These are phyloP conservation scores for Ogataea corticis DNA, from an alignment of 805 yeast genomes.

Conservation along the genomic window DNA sequence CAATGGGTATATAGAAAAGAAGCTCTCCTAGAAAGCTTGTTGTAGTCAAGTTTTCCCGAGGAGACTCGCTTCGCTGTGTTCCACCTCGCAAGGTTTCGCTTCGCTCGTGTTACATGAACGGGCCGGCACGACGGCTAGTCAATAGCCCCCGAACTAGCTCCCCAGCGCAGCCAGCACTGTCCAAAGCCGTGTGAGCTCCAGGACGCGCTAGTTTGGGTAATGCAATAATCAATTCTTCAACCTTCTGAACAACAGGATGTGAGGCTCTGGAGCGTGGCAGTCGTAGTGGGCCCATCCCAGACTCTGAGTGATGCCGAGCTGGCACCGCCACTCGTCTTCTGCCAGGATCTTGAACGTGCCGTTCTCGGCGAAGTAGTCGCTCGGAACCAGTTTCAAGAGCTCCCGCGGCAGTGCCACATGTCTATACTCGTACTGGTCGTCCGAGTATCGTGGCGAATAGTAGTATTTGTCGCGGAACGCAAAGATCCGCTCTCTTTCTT, in stretches of 20 bases:
- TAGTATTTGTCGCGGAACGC: constrained; percentile 94
- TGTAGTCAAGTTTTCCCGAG: too few species aligned
- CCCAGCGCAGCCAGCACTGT: too few species aligned
- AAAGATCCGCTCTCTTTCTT: constrained; percentile 81
- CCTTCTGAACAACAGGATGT: constrained; percentile 83
- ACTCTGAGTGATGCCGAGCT: constrained; percentile 94
- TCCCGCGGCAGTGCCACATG: constrained; percentile 97
- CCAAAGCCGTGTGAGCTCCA: too few species aligned
- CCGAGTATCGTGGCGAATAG: constrained; percentile 90
- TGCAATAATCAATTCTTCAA: constrained; percentile 34
- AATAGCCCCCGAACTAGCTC: too few species aligned
- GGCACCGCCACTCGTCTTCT: constrained; percentile 96
- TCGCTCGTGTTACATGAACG: too few species aligned
- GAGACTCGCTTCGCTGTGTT: too few species aligned
- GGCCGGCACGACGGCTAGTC: too few species aligned
- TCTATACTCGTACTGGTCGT: constrained; percentile 89
- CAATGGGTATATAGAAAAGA: too few species aligned
- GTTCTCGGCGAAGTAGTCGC: constrained; percentile 91
- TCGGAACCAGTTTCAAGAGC: constrained; percentile 91
- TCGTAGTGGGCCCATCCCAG: constrained; percentile 98
- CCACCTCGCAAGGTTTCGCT: too few species aligned
- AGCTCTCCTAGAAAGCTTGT: too few species aligned
- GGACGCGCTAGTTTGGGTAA: too few species aligned
- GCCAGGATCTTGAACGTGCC: constrained; percentile 87
- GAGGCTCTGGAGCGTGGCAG: constrained; percentile 98